Evolutionary conservation across 78 protist species (phyloP), one percentile per base, ranked within the genome.

Genomic region (Trichosphaerium sp.): DNA sequence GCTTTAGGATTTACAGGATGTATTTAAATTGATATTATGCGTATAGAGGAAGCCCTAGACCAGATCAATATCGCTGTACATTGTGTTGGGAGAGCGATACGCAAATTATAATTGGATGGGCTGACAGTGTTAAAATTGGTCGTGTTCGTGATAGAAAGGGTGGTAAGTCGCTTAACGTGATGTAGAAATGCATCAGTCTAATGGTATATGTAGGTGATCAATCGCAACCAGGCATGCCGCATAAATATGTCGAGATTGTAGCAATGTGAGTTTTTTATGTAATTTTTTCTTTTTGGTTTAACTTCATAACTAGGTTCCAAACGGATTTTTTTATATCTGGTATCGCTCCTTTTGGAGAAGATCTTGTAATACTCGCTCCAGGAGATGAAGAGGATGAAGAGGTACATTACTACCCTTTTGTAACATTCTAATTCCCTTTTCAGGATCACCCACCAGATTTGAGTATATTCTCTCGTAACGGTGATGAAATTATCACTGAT

Each of bases 21-120:
- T 21, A 21, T n/a, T 47, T 18, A 47, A n/a, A 21, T n/a, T 21
- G 51, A n/a, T 18, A 21, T 21, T n/a, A n/a, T 47, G 35, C 51
- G 35, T 63, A 65, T n/a, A 71, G 66, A 10, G 81, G 81, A 10
- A 37, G 69, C 14, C 78, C 82, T 32, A 54, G 82, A 29, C 73
- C 87, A 10, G 85, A 82, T 39, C 51, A 71, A 8, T 77, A 66
- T 74, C 41, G 85, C 28, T 86, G 92, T 54, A 35, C 69, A 56
- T 71, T 91, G 15, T 61, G 71, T 32, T 91, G 93, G 93, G 87
- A 78, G 58, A 23, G 49, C n/a, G 78, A 82, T 44, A 61, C 47
- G 14, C 55, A 67, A 11, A 64, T 90, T n/a, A 71, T 90, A 34
- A 90, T 90, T 38, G 95, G 91, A 18, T 90, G 95, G 95, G 95